These are phyloP conservation scores for Solanum aculeatissimum DNA, from an alignment of 305 asterid species.

Conservation along the genomic window DNA sequence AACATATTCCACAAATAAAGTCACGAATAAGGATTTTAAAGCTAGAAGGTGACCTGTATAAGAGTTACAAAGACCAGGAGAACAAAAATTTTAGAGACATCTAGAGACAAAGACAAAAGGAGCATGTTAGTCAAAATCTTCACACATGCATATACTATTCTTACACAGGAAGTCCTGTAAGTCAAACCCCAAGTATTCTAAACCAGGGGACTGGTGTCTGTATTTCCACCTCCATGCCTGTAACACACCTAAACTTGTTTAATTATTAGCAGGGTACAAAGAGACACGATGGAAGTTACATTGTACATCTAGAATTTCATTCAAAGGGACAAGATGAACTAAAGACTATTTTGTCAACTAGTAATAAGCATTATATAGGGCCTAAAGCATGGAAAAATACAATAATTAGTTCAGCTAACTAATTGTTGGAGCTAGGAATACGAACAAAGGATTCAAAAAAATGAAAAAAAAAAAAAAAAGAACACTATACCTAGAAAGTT, in stretches of 20 bases:
- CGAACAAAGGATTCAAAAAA: neutral
- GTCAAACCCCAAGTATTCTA: neutral
- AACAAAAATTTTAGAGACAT: neutral
- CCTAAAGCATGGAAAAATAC: neutral
- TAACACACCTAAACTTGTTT: neutral
- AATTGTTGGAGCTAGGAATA: neutral
- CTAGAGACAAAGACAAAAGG: neutral
- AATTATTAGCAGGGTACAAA: neutral
- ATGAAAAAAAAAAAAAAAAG: neutral
- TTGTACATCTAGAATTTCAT: neutral
- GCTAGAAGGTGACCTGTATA: neutral
- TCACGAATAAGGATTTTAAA: neutral
- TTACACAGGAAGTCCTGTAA: neutral
- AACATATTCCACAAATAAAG: neutral
- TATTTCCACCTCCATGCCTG: neutral
- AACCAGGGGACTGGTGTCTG: neutral
- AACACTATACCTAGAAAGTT: neutral
- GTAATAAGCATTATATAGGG: neutral
- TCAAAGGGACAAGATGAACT: neutral
- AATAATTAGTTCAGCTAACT: neutral
- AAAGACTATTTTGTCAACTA: neutral
- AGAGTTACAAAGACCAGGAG: neutral
- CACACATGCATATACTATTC: neutral
- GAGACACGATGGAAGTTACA: neutral
- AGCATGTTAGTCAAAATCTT: neutral